These are phyloP conservation scores for Plasmodium berghei DNA, from an alignment of 169 alveolate species.

Conservation along the genomic window DNA sequence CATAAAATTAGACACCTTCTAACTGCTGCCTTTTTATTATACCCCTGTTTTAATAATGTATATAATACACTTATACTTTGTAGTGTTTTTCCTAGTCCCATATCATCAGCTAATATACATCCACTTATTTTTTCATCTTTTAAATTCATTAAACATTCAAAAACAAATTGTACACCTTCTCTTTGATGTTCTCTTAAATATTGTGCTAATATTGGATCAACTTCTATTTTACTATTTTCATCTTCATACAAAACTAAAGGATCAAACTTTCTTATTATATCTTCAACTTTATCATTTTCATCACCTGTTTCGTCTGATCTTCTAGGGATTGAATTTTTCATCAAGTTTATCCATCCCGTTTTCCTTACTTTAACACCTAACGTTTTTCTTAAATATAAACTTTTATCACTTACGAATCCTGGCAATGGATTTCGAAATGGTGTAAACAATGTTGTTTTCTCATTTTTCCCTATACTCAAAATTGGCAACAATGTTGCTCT, in stretches of 20 bases:
- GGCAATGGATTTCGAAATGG: conserved; percentile 70
- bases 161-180: conserved; percentile 92
- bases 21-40: conserved; percentile 90
- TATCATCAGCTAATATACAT: conserved; percentile 94
- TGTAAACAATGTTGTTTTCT: conserved; percentile 57
- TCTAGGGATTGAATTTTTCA: conserved; percentile 37
- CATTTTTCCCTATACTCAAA: conserved; percentile 55
- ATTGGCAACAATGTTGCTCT: conserved; percentile 66
- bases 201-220: conserved; percentile 80
- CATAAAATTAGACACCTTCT: conserved; percentile 92
- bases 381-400: conserved; percentile 23
- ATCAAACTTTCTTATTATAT: conserved; percentile 12
- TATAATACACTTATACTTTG: conserved; percentile 92
- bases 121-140: conserved; percentile 91
- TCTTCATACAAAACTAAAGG: conserved; percentile 58
- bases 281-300: conserved; percentile 6
- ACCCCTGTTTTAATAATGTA: conserved; percentile 91
- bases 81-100: conserved; percentile 94
- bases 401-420: conserved; percentile 55
- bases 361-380: conserved; percentile 57
- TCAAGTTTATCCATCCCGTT: conserved; percentile 62
- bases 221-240: conserved; percentile 74
- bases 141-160: conserved; percentile 93
- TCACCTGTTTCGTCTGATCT: conserved; percentile 57
- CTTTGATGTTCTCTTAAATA: conserved; percentile 90